Percentiles rank a stretch among this genome's conserved stretches.
These are phyloP conservation scores for Cryptococcus floricola DNA, from an alignment of 1,284 basidiomycete species.

Conservation along the genomic window DNA sequence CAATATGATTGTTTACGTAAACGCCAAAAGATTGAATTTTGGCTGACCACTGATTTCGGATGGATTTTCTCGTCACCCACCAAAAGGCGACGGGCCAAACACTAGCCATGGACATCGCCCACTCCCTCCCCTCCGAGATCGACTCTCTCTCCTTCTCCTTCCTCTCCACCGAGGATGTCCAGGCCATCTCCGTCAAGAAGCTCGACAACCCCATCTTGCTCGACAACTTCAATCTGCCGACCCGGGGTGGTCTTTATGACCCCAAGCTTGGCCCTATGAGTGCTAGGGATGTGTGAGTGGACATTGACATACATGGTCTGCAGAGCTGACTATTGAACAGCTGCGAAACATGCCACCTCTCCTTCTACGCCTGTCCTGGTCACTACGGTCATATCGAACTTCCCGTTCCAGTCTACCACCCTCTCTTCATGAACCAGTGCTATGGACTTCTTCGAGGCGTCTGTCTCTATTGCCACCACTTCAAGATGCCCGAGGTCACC, in stretches of 20 bases:
- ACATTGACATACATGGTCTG: neutral
- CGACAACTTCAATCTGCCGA: conserved; percentile 91
- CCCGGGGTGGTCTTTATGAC: conserved; percentile 90
- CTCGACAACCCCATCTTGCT: conserved; percentile 89
- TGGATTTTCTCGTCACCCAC: neutral
- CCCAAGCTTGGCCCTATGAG: conserved; percentile 89
- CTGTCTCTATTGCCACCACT: conserved; percentile 95
- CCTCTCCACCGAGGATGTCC: conserved; percentile 84
- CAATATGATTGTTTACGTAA: no score
- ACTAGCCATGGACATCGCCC: conserved; percentile 79
- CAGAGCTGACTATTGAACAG: conserved; percentile 51
- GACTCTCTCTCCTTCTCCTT: conserved; percentile 90
- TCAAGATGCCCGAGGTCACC: conserved; percentile 73
- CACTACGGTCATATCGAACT: conserved; percentile 99
- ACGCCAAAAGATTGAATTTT: no score
- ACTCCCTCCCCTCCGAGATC: conserved; percentile 80
- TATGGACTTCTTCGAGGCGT: conserved; percentile 81
- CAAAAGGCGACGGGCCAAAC: neutral
- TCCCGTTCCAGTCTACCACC: conserved; percentile 92
- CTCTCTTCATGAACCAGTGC: conserved; percentile 91
- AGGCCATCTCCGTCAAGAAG: conserved; percentile 93
- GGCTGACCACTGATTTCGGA: neutral
- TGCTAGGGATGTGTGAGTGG: conserved; percentile 77
- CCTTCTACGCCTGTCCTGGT: conserved; percentile 90
- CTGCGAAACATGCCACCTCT: conserved; percentile 88